phyloP scores from a whole-genome alignment of 2,329 filamentous ascomycete species.

The Pseudovirgaria hyperparasitica region DNA sequence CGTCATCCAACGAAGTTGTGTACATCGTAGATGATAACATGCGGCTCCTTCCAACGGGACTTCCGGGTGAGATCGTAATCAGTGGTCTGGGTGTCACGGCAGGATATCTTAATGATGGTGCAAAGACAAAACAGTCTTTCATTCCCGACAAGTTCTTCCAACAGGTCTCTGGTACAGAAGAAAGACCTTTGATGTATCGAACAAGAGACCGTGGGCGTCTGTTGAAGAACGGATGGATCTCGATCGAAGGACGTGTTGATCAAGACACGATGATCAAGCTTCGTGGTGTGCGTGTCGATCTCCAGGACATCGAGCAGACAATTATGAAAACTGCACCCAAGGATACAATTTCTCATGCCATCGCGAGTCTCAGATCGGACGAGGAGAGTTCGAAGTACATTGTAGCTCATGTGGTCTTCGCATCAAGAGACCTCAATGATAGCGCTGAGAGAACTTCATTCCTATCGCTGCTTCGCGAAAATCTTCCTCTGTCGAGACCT shows the following conservation, averaged over 20 bases:
- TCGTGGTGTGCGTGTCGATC: conserved; percentile 23
- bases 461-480: conserved; percentile 5
- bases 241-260: conserved; percentile 8
- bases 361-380: conserved; percentile 9
- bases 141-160: neutral
- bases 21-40: conserved; percentile 7
- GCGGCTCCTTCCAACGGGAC: conserved; percentile 3
- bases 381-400: conserved; percentile 11
- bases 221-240: conserved; percentile 17
- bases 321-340: conserved; percentile 13
- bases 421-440: neutral
- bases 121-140: conserved; percentile 12
- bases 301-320: conserved; percentile 23
- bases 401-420: conserved; percentile 21
- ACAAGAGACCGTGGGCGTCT: conserved; percentile 28
- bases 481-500: conserved; percentile 20
- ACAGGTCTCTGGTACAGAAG: conserved; percentile 1
- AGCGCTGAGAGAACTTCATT: conserved; percentile 4
- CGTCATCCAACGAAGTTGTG: conserved; percentile 1
- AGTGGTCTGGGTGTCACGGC: conserved; percentile 23
- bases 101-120: conserved; percentile 21
- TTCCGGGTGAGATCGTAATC: conserved; percentile 29
- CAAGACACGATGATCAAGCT: conserved; percentile 8
- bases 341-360: conserved; percentile 8
- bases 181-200: conserved; percentile 18